Base-by-base conservation (phyloP, 768 basidiomycete species). In the Pisolithus sp. region DNA sequence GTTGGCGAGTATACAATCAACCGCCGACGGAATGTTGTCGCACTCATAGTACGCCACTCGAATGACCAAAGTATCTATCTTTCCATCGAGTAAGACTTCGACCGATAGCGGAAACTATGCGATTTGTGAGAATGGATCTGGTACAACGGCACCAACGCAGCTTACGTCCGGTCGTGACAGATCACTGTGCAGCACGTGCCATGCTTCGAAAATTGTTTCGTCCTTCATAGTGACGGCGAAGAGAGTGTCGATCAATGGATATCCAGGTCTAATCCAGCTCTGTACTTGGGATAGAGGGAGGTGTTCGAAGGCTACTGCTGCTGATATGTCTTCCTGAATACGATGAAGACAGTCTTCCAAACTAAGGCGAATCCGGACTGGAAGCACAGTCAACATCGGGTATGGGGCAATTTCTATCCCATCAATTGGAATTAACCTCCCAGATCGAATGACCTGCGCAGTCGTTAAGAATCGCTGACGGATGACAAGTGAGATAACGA, bases 101-200 rank as follows among this genome's bases (percentile, higher is more conserved):
- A 57, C 50, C 20, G 62, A 62, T 21, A 62, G 57, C 4, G 61
- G 52, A 26, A 64, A 62, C 62, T 62, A 43, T 9, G 9, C 42
- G 49, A 41, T 34, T 21, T 12, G 21, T 57, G 49, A 45, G 34
- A 46, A 37, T 21, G 37, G 43, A 2, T 36, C 31, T 17, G 36
- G 55, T 20, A 15, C 6, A 24, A 46, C 18, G 23, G 37, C 21
- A 9, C 21, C 26, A 24, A 7, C 40, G 18, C 23, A 26, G 49
- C 68, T 53, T 49, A 68, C 68, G 31, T 68, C 68, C 26, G 67
- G 63, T 48, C 65, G 66, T 6, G 65, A 59, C 21, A 67, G 53
- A 46, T 66, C 65, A 36, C 67, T 70, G 28, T 57, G 57, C 18
- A 62, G 24, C 17, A 70, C 43, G 8, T 59, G 53, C 63, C 65